phyloP scores from a whole-genome alignment of 768 basidiomycete species.

The Butyriboletus loyo region DNA sequence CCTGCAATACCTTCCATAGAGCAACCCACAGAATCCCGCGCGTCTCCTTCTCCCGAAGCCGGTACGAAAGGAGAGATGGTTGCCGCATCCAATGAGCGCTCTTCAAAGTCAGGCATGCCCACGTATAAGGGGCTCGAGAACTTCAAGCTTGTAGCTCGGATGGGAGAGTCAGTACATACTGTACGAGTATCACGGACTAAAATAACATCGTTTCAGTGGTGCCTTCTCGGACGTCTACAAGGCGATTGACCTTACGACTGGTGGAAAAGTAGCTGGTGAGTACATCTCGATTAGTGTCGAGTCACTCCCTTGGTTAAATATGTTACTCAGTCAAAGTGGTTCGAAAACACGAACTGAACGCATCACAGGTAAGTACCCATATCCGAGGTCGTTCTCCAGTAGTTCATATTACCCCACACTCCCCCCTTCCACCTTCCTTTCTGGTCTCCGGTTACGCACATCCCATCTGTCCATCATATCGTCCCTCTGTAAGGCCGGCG shows the following conservation, averaged over 20 bases:
- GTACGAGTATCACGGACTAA: conserved; percentile 1
- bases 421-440: conserved; percentile 16
- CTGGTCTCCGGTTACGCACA: conserved; percentile 17
- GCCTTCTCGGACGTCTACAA: conserved; percentile 99
- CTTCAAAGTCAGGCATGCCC: conserved; percentile 78
- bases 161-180: conserved; percentile 78
- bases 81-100: conserved; percentile 73
- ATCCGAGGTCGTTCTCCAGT: conserved; percentile 19
- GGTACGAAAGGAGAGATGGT: conserved; percentile 25
- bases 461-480: conserved; percentile 18
- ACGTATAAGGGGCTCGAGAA: conserved; percentile 79
- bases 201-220: conserved; percentile 50
- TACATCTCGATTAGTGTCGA: not conserved
- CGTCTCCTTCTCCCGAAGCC: conserved; percentile 20
- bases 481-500: conserved; percentile 64
- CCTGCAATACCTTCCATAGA: conserved; percentile 35
- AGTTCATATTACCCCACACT: conserved; percentile 25
- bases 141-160: conserved; percentile 75
- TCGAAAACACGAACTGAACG: conserved; percentile 88
- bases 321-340: conserved; percentile 78
- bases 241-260: conserved; percentile 71
- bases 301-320: conserved; percentile 3
- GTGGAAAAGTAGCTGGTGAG: conserved; percentile 80
- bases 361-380: conserved; percentile 74
- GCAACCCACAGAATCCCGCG: conserved; percentile 32